These are phyloP conservation scores for Colletotrichum zoysiae DNA, from an alignment of 2,329 filamentous ascomycete genomes.

Conservation along the genomic window DNA sequence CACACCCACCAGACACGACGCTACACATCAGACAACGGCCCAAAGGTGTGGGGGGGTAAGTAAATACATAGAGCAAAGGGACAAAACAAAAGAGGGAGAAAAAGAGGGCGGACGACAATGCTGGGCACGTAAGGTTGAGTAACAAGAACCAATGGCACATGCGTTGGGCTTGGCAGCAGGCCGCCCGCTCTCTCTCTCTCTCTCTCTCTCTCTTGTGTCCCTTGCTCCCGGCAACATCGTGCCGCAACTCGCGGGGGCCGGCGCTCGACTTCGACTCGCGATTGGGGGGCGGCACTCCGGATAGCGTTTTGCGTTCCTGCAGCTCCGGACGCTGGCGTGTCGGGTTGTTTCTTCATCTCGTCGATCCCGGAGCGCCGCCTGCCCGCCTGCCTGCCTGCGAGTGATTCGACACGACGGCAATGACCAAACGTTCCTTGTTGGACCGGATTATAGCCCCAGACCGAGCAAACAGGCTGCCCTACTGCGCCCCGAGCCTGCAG, in stretches of 20 bases:
- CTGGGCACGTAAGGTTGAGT: neutral
- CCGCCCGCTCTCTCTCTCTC: neutral
- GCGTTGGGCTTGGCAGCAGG: neutral
- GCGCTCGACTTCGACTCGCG: constrained; percentile 7
- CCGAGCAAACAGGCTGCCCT: neutral
- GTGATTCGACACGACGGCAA: neutral
- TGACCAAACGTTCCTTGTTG: neutral
- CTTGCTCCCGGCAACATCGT: neutral
- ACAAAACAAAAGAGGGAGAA: neutral
- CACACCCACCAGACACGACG: no score
- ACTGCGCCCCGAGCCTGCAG: constrained; percentile 27
- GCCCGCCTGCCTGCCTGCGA: neutral
- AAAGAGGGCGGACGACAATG: neutral
- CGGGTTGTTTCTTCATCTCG: neutral
- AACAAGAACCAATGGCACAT: neutral
- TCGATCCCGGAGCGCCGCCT: constrained; percentile 8
- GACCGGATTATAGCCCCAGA: constrained; percentile 9
- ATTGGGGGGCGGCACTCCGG: neutral
- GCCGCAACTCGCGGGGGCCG: constrained; percentile 5
- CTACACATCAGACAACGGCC: no score
- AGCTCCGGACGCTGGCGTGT: neutral
- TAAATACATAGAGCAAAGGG: neutral
- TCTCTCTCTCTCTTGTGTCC: neutral
- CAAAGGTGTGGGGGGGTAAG: neutral
- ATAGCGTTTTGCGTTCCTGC: constrained; percentile 12